Conservation (phyloP, 768 basidiomycete species). For the Russula earlei region DNA sequence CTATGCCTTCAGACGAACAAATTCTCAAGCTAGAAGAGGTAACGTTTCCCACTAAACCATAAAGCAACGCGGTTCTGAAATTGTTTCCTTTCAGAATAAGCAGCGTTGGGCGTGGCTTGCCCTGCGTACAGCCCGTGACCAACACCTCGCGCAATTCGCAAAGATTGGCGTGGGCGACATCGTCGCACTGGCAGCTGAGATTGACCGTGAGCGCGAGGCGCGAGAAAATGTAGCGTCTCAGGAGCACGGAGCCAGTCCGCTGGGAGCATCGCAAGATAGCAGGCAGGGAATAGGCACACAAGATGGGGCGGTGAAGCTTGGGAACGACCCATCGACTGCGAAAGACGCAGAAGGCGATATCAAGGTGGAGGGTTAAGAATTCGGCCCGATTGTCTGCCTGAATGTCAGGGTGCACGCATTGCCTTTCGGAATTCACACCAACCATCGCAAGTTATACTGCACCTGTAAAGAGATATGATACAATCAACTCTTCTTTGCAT, state of each 20-base stretch:
- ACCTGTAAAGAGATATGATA: not conserved
- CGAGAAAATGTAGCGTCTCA: slow-evolving; percentile 24
- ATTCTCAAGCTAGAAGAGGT: slow-evolving; percentile 59
- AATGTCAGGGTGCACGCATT: not conserved
- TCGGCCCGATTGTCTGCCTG: not conserved
- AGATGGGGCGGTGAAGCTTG: slow-evolving; percentile 2
- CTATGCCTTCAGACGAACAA: slow-evolving; percentile 36
- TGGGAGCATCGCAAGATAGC: slow-evolving; percentile 13
- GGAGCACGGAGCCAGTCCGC: slow-evolving; percentile 21
- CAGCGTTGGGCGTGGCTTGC: slow-evolving; percentile 75
- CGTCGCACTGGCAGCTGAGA: slow-evolving; percentile 26
- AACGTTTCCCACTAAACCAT: slow-evolving; percentile 11
- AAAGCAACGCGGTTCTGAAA: not conserved
- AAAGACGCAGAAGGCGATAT: slow-evolving; percentile 23
- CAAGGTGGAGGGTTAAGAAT: slow-evolving; percentile 23
- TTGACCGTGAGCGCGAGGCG: slow-evolving; percentile 31
- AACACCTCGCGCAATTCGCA: slow-evolving; percentile 67
- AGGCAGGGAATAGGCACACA: not conserved
- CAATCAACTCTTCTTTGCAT: not conserved
- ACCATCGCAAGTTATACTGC: not conserved
- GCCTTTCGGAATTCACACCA: too few relatives aligned
- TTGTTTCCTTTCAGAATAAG: slow-evolving; percentile 46
- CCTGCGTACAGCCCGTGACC: slow-evolving; percentile 65
- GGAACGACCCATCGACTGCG: slow-evolving; percentile 3
- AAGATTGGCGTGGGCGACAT: slow-evolving; percentile 77